Percentiles rank a stretch among this genome's conserved stretches.
Evolutionary conservation across 2,329 filamentous ascomycete species (phyloP).

Genomic region (Penicillium brevicompactum): DNA sequence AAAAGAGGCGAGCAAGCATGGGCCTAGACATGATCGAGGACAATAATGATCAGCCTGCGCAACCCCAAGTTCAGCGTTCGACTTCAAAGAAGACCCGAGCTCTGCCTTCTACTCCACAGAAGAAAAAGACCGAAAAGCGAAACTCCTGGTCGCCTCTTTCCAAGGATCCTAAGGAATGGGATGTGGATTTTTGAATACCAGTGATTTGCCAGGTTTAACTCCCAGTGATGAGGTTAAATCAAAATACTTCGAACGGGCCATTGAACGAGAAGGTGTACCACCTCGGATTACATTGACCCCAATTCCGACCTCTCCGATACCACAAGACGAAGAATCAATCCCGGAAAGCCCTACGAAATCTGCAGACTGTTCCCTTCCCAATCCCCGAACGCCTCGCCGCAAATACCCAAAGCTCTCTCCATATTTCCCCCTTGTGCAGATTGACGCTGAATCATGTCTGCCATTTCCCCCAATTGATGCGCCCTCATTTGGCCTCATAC

Average conservation of each 20-base stretch:
- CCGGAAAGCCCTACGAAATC: slow-evolving; percentile 9
- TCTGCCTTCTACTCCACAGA: neutral
- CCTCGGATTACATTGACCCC: neutral
- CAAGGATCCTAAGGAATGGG: slow-evolving; percentile 19
- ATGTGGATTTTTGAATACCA: slow-evolving; percentile 40
- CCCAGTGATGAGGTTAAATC: slow-evolving; percentile 44
- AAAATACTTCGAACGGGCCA: slow-evolving; percentile 33
- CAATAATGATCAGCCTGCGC: neutral
- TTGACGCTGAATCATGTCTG: slow-evolving; percentile 47
- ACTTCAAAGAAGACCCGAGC: no score
- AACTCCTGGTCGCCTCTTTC: slow-evolving; percentile 7
- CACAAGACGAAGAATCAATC: neutral
- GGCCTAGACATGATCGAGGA: neutral
- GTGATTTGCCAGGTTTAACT: slow-evolving; percentile 42
- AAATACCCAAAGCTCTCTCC: slow-evolving; percentile 41
- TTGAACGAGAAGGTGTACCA: neutral
- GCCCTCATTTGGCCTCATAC: slow-evolving; percentile 73
- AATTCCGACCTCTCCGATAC: neutral
- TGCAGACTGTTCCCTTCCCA: slow-evolving; percentile 1
- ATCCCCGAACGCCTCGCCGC: slow-evolving; percentile 13
- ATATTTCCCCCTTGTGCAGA: slow-evolving; percentile 42
- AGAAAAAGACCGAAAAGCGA: neutral
- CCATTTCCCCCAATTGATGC: slow-evolving; percentile 68
- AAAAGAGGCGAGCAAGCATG: neutral
- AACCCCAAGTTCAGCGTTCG: neutral